These are phyloP conservation scores for Spathaspora arborariae DNA, from an alignment of 805 yeast genomes.

Conservation along the genomic window DNA sequence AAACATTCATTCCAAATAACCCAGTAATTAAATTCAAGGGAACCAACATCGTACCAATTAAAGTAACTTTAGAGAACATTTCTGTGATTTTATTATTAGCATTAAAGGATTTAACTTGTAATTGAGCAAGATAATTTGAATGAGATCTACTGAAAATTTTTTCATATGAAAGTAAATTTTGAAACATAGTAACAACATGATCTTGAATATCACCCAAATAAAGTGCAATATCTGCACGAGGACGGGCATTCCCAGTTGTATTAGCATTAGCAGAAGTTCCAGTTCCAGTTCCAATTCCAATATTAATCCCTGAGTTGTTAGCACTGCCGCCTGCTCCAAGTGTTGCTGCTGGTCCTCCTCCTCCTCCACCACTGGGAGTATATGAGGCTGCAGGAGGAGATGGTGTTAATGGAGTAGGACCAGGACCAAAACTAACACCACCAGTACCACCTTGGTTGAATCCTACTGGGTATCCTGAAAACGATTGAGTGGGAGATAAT, in stretches of 20 bases:
- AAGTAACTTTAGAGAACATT: constrained; percentile 83
- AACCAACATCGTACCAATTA: constrained; percentile 84
- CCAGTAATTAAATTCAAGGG: constrained; percentile 91
- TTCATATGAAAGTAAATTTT: constrained; percentile 83
- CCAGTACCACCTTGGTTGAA: constrained; percentile 10
- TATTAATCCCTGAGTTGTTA: not conserved
- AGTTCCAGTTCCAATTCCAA: constrained; percentile 9
- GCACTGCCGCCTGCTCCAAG: constrained; percentile 10
- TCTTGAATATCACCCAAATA: constrained; percentile 95
- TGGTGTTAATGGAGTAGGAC: constrained; percentile 12
- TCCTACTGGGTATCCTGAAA: constrained; percentile 3
- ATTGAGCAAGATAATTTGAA: constrained; percentile 86
- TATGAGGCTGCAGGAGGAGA: constrained; percentile 1
- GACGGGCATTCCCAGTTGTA: constrained; percentile 39
- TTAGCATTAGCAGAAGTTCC: constrained; percentile 4
- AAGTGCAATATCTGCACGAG: constrained; percentile 87
- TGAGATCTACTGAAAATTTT: constrained; percentile 91
- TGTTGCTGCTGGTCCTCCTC: not conserved
- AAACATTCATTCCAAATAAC: constrained; percentile 93
- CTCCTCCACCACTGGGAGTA: not conserved
- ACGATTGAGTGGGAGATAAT: constrained; percentile 6
- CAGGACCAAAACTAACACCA: constrained; percentile 35
- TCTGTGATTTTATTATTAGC: constrained; percentile 82
- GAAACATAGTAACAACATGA: constrained; percentile 94
- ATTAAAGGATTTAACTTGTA: constrained; percentile 88